A percentile compares a stretch with the other conserved stretches of the same genome.
phyloP scores from a whole-genome alignment of 2,329 filamentous ascomycete species.

The Botrytis medusae region DNA sequence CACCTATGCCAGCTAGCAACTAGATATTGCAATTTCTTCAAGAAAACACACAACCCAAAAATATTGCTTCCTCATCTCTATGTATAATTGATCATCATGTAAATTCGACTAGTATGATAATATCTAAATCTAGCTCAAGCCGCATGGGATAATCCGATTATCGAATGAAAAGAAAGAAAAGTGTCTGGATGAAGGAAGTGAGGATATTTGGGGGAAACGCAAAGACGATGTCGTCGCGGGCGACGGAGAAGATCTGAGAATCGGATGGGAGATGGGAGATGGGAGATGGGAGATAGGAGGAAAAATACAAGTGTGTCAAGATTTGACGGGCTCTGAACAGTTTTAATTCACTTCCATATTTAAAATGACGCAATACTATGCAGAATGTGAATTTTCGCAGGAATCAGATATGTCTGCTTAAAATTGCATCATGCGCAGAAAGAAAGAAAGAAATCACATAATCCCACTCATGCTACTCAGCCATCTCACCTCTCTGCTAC shows the following conservation, averaged over 20 bases:
- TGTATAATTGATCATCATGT: background rate
- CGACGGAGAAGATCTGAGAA: no score
- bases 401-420: background rate
- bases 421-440: background rate
- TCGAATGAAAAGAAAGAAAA: background rate
- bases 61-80: background rate
- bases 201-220: background rate
- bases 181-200: background rate
- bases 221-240: no score
- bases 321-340: rapidly evolving
- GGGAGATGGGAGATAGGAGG: no score
- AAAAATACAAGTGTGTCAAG: background rate
- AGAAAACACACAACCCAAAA: no score
- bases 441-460: background rate
- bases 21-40: background rate
- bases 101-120: background rate
- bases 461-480: background rate
- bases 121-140: background rate
- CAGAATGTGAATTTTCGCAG: no score
- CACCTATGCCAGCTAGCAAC: background rate
- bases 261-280: no score
- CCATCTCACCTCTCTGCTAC: background rate
- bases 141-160: rapidly evolving
- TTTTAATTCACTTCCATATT: background rate
- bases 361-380: background rate